Conservation (phyloP, 2,329 filamentous ascomycete species). For the Colletotrichum sp. region DNA sequence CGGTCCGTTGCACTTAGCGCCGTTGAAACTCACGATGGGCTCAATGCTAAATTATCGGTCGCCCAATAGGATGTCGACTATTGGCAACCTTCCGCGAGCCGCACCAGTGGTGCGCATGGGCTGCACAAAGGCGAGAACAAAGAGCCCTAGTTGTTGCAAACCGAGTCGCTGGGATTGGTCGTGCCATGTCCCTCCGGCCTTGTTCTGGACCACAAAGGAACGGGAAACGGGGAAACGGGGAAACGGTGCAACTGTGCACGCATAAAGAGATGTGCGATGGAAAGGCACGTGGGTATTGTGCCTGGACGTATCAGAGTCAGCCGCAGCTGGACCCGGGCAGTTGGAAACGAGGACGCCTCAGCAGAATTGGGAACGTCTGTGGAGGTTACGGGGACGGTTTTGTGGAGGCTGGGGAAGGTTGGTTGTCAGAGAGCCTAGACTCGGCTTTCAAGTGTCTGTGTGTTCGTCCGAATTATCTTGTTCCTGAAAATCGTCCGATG, state of each 20-base stretch:
- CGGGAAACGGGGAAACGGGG: background rate
- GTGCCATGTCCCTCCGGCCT: background rate
- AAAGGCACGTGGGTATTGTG: background rate
- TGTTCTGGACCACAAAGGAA: background rate
- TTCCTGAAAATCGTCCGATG: background rate
- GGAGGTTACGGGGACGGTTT: background rate
- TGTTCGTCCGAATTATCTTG: background rate
- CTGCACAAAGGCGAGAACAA: background rate
- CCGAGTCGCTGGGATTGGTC: background rate
- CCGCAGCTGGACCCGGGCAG: background rate
- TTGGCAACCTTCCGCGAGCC: background rate
- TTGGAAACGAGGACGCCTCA: background rate
- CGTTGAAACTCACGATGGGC: background rate
- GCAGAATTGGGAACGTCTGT: background rate
- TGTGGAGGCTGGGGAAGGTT: background rate
- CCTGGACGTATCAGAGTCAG: background rate
- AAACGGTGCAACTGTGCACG: background rate
- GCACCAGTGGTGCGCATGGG: background rate
- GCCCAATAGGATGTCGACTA: background rate
- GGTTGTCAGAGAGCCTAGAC: background rate
- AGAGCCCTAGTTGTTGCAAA: background rate
- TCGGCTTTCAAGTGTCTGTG: background rate
- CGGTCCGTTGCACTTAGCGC: background rate
- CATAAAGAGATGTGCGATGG: background rate
- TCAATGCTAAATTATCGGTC: background rate